These are phyloP conservation scores for Aphanoascus verrucosus DNA, from an alignment of 2,329 filamentous ascomycete genomes.

Conservation along the genomic window DNA sequence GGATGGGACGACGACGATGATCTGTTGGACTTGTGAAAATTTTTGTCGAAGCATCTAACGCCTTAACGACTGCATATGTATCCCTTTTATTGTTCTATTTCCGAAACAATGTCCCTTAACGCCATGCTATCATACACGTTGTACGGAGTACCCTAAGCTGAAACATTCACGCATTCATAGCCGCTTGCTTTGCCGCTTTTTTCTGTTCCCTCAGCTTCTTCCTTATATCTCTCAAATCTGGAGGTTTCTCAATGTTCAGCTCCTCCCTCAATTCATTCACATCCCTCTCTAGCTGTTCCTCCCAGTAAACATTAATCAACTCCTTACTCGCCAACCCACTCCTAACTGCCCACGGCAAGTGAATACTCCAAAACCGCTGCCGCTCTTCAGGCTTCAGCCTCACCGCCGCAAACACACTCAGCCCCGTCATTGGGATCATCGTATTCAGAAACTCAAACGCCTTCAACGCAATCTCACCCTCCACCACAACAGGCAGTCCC, in stretches of 20 bases:
- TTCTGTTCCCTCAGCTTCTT: constrained; percentile 58
- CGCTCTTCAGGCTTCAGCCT: constrained; percentile 54
- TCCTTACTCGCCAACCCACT: constrained; percentile 70
- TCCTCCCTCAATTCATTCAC: constrained; percentile 62
- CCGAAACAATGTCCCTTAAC: not conserved
- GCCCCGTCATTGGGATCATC: constrained; percentile 82
- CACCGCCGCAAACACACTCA: constrained; percentile 64
- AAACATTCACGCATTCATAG: constrained; percentile 6
- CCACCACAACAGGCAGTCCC: constrained; percentile 78
- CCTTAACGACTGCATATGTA: not conserved
- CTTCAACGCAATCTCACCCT: constrained; percentile 95
- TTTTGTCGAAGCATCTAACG: not conserved
- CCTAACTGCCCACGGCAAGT: constrained; percentile 80
- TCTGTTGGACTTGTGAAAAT: constrained; percentile 32
- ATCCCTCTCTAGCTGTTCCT: constrained; percentile 79
- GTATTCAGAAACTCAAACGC: constrained; percentile 97
- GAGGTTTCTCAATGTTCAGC: constrained; percentile 76
- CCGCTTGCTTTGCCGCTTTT: constrained; percentile 49
- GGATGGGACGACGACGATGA: constrained; percentile 80
- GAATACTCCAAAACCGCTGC: constrained; percentile 50
- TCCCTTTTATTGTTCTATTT: not conserved
- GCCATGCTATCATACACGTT: constrained; percentile 6
- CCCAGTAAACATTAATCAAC: constrained; percentile 95
- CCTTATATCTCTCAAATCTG: constrained; percentile 70
- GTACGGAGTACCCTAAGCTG: not conserved